Evolutionary conservation across 2,329 filamentous ascomycete genomes (phyloP), one percentile per base, ranked within the genome.

Genomic region (Corinectria fuckeliana): DNA sequence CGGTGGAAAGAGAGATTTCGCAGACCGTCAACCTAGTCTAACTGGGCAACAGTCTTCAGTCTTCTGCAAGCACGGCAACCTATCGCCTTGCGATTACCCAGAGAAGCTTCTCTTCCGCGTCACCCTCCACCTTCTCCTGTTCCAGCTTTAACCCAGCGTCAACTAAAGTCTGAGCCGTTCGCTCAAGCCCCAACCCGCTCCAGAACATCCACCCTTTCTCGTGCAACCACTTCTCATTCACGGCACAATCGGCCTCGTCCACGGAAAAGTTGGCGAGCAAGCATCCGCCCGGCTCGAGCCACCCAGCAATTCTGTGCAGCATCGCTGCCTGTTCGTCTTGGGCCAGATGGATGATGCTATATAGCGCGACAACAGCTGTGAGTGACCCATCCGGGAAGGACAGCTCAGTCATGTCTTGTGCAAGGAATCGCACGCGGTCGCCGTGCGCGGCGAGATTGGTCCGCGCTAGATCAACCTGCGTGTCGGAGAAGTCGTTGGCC

Each of bases 331-430:
- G 61, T 8, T 66, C 64, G 0, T 52, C 52, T 3, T 42, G 41
- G 2, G 42, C 34, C 2, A 67, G 38, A 4, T 66, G 61, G 3
- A 64, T 60, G 1, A 65, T 45, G 18, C 52, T 60, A 21, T 63
- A 65, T 1, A 66, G 11, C 0, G 51, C 64, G 1, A 67, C 39
- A 13, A 61, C 44, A 3, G 58, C 56, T 2, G 30, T 41, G 2
- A 63, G 44, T 2, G 58, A 62, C 5, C 30, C 32, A 3, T 23
- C 16, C 2, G 42, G 28, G 30, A 64, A 62, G 1, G 55, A n/a
- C 0, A 66, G 39, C 8, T 34, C 28, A 20, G 50, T 62, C 61
- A 66, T 66, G 3, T 66, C 64, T 1, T 52, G 52, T 0, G 36
- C 20, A 2, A 45, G 3, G 3, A 60, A 61, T 0, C 53, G 18